phyloP scores from a whole-genome alignment of 352 stramenopile species.

The Phytopythium montanum region DNA sequence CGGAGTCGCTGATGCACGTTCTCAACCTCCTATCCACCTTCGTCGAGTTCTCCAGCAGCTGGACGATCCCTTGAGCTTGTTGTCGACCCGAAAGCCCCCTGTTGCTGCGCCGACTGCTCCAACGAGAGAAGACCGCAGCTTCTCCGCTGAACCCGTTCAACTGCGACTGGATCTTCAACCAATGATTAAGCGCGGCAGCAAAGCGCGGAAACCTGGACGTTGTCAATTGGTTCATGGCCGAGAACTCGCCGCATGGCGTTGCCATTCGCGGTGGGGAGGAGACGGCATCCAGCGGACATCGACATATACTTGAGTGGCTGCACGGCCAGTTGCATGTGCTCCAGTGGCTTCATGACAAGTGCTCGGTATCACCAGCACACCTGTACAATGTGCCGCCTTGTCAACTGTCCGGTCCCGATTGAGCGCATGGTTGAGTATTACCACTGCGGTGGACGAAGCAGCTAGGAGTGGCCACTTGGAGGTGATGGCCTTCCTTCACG shows the following conservation, averaged over 20 bases:
- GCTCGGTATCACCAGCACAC: slow-evolving; percentile 11
- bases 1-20: neutral
- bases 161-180: neutral
- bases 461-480: too few relatives aligned
- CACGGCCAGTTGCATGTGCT: slow-evolving; percentile 23
- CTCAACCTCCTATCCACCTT: neutral
- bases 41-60: neutral
- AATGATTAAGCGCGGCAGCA: slow-evolving; percentile 21
- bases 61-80: neutral
- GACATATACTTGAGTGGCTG: slow-evolving; percentile 47
- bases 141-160: neutral
- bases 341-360: slow-evolving; percentile 20
- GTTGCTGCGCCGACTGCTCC: neutral
- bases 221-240: slow-evolving; percentile 57
- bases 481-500: slow-evolving; percentile 47
- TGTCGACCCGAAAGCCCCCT: neutral
- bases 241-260: slow-evolving; percentile 56
- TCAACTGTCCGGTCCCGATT: neutral
- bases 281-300: slow-evolving; percentile 56
- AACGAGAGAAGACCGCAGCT: neutral
- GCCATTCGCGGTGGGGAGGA: slow-evolving; percentile 28
- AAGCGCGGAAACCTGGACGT: slow-evolving; percentile 54
- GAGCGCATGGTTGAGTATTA: neutral
- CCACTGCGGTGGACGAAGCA: too few relatives aligned
- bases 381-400: neutral